phyloP scores from a whole-genome alignment of 2,329 filamentous ascomycete species.

The Aspergillus fumigatus region DNA sequence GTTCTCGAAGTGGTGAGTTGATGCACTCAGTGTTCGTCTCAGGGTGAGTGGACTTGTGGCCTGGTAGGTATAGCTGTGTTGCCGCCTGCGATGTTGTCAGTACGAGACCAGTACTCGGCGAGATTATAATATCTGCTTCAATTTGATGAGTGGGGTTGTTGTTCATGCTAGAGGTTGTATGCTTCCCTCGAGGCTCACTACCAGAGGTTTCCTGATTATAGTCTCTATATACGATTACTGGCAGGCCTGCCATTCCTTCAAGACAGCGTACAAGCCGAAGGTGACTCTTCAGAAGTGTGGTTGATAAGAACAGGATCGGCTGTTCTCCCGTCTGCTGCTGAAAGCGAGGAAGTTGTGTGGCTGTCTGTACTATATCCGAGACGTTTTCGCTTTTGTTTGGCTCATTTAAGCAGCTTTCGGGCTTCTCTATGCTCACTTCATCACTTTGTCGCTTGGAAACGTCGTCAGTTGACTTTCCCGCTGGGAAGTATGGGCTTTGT shows the following conservation, averaged over 20 bases:
- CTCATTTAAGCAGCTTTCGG: not conserved
- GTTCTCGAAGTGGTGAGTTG: constrained; percentile 49
- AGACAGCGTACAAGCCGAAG: constrained; percentile 16
- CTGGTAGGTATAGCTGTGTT: constrained; percentile 67
- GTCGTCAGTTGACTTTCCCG: not conserved
- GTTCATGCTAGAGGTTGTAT: not conserved
- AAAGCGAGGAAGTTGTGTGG: constrained; percentile 21
- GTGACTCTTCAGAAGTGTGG: constrained; percentile 23
- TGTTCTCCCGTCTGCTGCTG: constrained; percentile 14
- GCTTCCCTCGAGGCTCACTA: not conserved
- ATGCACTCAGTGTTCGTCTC: constrained; percentile 14
- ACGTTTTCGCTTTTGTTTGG: not conserved
- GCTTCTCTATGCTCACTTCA: not conserved
- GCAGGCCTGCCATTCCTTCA: constrained; percentile 11
- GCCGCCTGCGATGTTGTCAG: constrained; percentile 67
- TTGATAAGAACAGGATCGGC: constrained; percentile 23
- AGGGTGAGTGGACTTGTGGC: constrained; percentile 39
- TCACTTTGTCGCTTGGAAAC: not conserved
- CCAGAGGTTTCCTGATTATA: constrained; percentile 4
- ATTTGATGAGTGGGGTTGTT: not conserved
- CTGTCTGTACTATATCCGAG: not conserved
- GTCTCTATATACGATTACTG: constrained; percentile 24
- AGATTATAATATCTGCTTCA: constrained; percentile 64
- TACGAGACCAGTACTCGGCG: constrained; percentile 64
- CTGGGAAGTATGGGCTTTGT: constrained; percentile 23